Conservation (phyloP, 768 basidiomycete species). For the Pleurotus citrinopileatus region DNA sequence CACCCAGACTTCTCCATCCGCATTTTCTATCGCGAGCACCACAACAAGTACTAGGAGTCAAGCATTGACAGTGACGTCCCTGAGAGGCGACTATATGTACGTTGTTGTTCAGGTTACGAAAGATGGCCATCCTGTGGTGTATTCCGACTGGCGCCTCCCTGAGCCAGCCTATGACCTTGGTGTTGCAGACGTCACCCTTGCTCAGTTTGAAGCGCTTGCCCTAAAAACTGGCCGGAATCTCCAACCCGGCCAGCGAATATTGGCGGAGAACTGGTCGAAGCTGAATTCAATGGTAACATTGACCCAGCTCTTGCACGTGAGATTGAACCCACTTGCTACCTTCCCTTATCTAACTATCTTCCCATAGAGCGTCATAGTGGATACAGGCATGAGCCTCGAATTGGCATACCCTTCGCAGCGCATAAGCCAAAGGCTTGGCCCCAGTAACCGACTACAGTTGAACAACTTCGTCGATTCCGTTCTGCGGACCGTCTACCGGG, state of each 20-base stretch:
- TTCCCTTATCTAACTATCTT: slow-evolving; percentile 3
- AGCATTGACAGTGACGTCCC: slow-evolving; percentile 81
- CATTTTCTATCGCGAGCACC: slow-evolving; percentile 45
- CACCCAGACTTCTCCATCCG: slow-evolving; percentile 70
- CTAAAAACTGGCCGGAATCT: slow-evolving; percentile 43
- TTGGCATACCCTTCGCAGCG: slow-evolving; percentile 68
- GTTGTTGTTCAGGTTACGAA: slow-evolving; percentile 88
- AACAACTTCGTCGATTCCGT: slow-evolving; percentile 86
- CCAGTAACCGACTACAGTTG: slow-evolving; percentile 59
- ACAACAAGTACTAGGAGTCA: slow-evolving; percentile 44
- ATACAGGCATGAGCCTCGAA: slow-evolving; percentile 79
- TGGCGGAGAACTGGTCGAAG: slow-evolving; percentile 45
- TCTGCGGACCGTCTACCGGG: slow-evolving; percentile 77
- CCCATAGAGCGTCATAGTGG: slow-evolving; percentile 52
- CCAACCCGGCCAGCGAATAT: slow-evolving; percentile 20
- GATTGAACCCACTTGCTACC: slow-evolving; percentile 18
- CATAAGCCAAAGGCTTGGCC: slow-evolving; percentile 38
- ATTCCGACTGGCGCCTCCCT: slow-evolving; percentile 72
- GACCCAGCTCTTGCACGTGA: slow-evolving; percentile 71
- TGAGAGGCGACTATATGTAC: slow-evolving; percentile 86
- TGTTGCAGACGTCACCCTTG: slow-evolving; percentile 80
- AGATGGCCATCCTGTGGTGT: slow-evolving; percentile 89
- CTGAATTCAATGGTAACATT: slow-evolving; percentile 67
- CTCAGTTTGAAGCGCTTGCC: slow-evolving; percentile 76
- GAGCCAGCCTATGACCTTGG: slow-evolving; percentile 69